Percentiles rank a stretch among this genome's conserved stretches.
These are phyloP conservation scores for Epichloe hybrida DNA, from an alignment of 2,329 filamentous ascomycete species.

Conservation along the genomic window DNA sequence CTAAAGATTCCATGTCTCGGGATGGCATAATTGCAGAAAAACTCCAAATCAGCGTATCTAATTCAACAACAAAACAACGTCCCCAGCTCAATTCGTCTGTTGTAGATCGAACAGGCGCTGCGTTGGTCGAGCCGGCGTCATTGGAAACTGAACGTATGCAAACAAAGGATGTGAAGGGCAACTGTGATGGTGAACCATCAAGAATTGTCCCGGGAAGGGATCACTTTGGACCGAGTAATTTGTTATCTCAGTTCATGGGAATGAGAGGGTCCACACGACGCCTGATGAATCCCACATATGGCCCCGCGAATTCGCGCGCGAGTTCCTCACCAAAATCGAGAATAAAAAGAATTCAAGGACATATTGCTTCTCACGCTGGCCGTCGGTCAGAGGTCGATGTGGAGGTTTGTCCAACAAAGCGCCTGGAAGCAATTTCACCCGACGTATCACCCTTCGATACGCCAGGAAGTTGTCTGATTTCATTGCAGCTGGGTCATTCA, in stretches of 20 bases:
- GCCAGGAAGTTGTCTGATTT: slow-evolving; percentile 32
- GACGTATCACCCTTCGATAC: slow-evolving; percentile 4
- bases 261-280: slow-evolving; percentile 1
- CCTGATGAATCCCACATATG: background rate
- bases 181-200: background rate
- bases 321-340: background rate
- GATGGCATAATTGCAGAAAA: background rate
- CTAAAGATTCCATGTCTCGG: background rate
- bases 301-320: background rate
- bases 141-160: background rate
- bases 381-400: background rate
- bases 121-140: background rate
- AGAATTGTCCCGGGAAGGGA: background rate
- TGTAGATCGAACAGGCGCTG: background rate
- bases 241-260: slow-evolving; percentile 5
- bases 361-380: background rate
- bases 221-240: background rate
- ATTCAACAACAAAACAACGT: background rate
- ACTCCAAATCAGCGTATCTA: background rate
- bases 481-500: slow-evolving; percentile 30
- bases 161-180: background rate
- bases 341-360: background rate
- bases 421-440: slow-evolving; percentile 7
- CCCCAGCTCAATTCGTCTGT: background rate
- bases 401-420: background rate